A percentile compares a stretch with the other conserved stretches of the same genome.
These are phyloP conservation scores for Didymella pinodella DNA, from an alignment of 2,329 filamentous ascomycete species.

Conservation along the genomic window DNA sequence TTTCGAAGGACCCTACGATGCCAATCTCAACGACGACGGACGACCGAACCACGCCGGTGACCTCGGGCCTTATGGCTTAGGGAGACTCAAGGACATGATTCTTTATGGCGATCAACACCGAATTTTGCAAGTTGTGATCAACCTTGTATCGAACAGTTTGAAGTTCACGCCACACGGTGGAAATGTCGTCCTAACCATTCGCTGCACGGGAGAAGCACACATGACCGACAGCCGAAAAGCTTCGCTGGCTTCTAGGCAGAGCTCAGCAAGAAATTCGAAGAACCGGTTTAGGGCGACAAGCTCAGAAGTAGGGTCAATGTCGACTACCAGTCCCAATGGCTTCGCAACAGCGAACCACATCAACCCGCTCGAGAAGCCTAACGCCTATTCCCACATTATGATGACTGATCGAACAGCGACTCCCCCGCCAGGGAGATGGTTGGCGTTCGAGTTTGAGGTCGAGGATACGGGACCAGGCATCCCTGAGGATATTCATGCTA, in stretches of 20 bases:
- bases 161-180: constrained; percentile 87
- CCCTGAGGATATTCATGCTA: constrained; percentile 75
- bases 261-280: constrained; percentile 49
- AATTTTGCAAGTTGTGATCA: constrained; percentile 92
- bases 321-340: constrained; percentile 37
- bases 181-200: constrained; percentile 77
- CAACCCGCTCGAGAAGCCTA: constrained; percentile 53
- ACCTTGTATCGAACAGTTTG: constrained; percentile 87
- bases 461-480: constrained; percentile 90
- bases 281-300: constrained; percentile 39
- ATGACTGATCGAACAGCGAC: constrained; percentile 48
- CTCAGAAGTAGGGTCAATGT: constrained; percentile 44
- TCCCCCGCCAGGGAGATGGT: constrained; percentile 69
- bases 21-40: constrained; percentile 49
- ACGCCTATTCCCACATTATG: constrained; percentile 46
- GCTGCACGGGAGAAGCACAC: constrained; percentile 70
- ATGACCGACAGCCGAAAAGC: constrained; percentile 54
- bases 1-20: constrained; percentile 66
- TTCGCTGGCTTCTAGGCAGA: constrained; percentile 55
- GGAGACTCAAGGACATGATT: constrained; percentile 81
- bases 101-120: constrained; percentile 93
- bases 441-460: constrained; percentile 86
- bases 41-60: constrained; percentile 59
- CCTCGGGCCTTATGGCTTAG: constrained; percentile 70
- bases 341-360: constrained; percentile 56